Conservation (phyloP, 306 rosid genomes). For the Castanea crenata region DNA sequence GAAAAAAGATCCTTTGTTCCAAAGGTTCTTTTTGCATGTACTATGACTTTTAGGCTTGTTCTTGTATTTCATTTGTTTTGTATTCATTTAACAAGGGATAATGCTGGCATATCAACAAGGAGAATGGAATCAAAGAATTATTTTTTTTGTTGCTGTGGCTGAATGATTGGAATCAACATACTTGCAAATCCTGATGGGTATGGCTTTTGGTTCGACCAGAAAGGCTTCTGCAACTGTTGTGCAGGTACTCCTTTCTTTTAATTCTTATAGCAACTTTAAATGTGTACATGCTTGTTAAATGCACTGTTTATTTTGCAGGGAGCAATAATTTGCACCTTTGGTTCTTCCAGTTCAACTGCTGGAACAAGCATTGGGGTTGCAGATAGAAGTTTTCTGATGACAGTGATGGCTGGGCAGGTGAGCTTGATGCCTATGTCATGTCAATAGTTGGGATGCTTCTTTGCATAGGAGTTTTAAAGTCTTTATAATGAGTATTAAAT, state of each 20-base stretch:
- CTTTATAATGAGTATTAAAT: background rate
- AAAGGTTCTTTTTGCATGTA: no score
- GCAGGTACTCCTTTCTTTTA: conserved; percentile 52
- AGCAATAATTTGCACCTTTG: conserved; percentile 57
- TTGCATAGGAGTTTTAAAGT: background rate
- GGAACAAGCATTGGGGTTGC: conserved; percentile 62
- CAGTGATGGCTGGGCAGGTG: conserved; percentile 74
- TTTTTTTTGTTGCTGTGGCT: no score
- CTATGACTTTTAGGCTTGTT: no score
- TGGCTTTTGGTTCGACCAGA: conserved; percentile 85
- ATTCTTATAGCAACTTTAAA: background rate
- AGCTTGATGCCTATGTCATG: conserved; percentile 17
- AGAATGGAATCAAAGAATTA: no score
- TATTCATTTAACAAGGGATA: no score
- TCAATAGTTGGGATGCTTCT: background rate
- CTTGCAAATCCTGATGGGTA: conserved; percentile 85
- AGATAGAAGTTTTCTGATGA: conserved; percentile 69
- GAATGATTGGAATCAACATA: conserved; percentile 64
- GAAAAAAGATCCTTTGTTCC: no score
- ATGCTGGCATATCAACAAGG: no score
- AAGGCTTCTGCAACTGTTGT: conserved; percentile 69
- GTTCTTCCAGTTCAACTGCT: conserved; percentile 56
- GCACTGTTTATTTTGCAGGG: conserved; percentile 49
- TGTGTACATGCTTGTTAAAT: conserved; percentile 15
- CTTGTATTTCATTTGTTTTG: no score